These are phyloP conservation scores for Leccinum fibrillosum DNA, from an alignment of 768 basidiomycete genomes.

Conservation along the genomic window DNA sequence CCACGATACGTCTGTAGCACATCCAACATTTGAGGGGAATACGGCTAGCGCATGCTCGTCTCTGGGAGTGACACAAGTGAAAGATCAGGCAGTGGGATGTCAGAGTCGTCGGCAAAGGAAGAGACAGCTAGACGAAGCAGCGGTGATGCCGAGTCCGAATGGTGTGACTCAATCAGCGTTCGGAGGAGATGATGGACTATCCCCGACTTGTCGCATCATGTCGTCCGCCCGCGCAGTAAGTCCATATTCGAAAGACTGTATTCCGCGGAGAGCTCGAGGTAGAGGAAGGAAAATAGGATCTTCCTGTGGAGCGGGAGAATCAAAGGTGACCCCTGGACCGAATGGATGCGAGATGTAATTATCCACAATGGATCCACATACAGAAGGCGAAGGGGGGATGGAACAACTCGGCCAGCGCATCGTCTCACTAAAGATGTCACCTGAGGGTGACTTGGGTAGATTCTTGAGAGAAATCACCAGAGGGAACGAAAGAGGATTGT, in stretches of 20 bases:
- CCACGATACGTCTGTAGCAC: slow-evolving; percentile 79
- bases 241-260: slow-evolving; percentile 86
- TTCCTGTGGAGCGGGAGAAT: slow-evolving; percentile 23
- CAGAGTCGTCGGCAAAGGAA: slow-evolving; percentile 28
- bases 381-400: slow-evolving; percentile 35
- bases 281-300: slow-evolving; percentile 41
- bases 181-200: slow-evolving; percentile 8
- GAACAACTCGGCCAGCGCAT: slow-evolving; percentile 54
- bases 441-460: too few relatives aligned
- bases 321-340: slow-evolving; percentile 56
- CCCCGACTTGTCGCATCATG: slow-evolving; percentile 20
- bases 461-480: too few relatives aligned
- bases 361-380: slow-evolving; percentile 17
- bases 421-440: slow-evolving; percentile 37
- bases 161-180: slow-evolving; percentile 2
- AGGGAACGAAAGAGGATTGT: too few relatives aligned
- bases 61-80: slow-evolving; percentile 40
- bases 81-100: slow-evolving; percentile 26
- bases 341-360: slow-evolving; percentile 52
- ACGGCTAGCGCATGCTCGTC: slow-evolving; percentile 55
- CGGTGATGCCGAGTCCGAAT: slow-evolving; percentile 9
- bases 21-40: slow-evolving; percentile 77
- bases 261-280: slow-evolving; percentile 63
- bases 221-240: slow-evolving; percentile 65
- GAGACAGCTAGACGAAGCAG: slow-evolving; percentile 24